phyloP scores from a whole-genome alignment of 2,329 filamentous ascomycete genomes.

The Aureobasidium musti region DNA sequence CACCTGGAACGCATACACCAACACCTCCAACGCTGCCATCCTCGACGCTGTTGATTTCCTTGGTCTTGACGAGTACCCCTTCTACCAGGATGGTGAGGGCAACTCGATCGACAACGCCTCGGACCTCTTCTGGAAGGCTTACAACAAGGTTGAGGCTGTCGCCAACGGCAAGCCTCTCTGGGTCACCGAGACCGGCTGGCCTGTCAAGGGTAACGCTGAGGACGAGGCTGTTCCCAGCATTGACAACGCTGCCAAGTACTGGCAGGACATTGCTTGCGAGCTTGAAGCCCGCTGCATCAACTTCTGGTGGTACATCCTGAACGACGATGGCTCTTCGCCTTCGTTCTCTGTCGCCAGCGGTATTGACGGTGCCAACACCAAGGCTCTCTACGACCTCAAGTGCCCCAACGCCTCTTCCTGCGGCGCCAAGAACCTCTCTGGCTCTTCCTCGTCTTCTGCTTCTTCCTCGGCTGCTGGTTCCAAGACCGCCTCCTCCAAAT shows the following conservation, averaged over 20 bases:
- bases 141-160: conserved; percentile 60
- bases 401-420: conserved; percentile 46
- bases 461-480: conserved; percentile 23
- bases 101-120: conserved; percentile 68
- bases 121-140: conserved; percentile 68
- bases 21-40: conserved; percentile 69
- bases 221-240: conserved; percentile 64
- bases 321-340: conserved; percentile 61
- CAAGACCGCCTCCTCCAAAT: conserved; percentile 12
- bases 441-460: conserved; percentile 29
- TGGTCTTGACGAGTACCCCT: conserved; percentile 74
- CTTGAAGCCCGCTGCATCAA: conserved; percentile 59
- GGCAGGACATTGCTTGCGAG: conserved; percentile 73
- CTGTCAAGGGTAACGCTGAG: conserved; percentile 66
- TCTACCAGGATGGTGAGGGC: conserved; percentile 70
- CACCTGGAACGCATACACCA: conserved; percentile 75
- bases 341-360: conserved; percentile 70
- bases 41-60: conserved; percentile 73
- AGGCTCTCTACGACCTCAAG: conserved; percentile 64
- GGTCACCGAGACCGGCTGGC: conserved; percentile 90
- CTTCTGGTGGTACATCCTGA: conserved; percentile 76
- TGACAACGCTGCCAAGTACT: conserved; percentile 74
- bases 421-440: conserved; percentile 27
- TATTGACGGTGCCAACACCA: conserved; percentile 48
- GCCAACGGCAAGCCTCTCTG: conserved; percentile 71